phyloP scores from a whole-genome alignment of 257 asterid genomes.

The Forsythia viridissima region DNA sequence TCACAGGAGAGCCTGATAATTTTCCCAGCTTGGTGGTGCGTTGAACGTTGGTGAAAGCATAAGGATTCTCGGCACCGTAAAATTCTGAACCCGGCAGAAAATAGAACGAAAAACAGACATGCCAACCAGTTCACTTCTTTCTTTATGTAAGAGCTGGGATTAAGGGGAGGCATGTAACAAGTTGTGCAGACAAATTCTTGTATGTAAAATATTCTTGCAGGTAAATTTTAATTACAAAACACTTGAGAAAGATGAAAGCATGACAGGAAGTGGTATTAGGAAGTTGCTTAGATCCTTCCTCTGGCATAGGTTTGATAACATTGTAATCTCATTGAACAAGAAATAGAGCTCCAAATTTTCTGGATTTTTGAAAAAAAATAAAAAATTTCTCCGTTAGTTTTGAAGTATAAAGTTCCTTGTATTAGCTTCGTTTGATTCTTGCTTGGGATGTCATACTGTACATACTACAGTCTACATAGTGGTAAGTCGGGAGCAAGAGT shows the following conservation, averaged over 20 bases:
- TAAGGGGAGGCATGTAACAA: constrained; percentile 11
- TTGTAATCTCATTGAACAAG: constrained; percentile 46
- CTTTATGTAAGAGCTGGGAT: constrained; percentile 20
- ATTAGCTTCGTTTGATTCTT: constrained; percentile 6
- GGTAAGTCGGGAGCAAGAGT: too few relatives aligned
- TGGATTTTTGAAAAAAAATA: not conserved
- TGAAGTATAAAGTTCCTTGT: constrained; percentile 17
- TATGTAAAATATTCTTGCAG: constrained; percentile 31
- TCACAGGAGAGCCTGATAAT: constrained; percentile 47
- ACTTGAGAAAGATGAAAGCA: constrained; percentile 29
- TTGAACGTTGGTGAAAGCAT: not conserved
- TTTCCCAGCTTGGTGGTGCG: constrained; percentile 26
- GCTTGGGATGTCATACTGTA: not conserved
- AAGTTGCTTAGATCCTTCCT: constrained; percentile 18
- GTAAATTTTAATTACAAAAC: constrained; percentile 37
- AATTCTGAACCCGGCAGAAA: not conserved
- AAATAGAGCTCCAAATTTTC: constrained; percentile 37
- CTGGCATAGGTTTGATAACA: constrained; percentile 28
- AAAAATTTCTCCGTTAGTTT: constrained; percentile 16
- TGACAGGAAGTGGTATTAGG: constrained; percentile 26
- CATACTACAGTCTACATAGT: too few relatives aligned
- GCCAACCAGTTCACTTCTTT: constrained; percentile 3
- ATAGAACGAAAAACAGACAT: not conserved
- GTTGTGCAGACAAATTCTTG: constrained; percentile 9
- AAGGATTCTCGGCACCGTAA: constrained; percentile 21